Percentiles rank a stretch among this genome's conserved stretches.
phyloP scores from a whole-genome alignment of 2,329 filamentous ascomycete species.

The Calonectria montana region DNA sequence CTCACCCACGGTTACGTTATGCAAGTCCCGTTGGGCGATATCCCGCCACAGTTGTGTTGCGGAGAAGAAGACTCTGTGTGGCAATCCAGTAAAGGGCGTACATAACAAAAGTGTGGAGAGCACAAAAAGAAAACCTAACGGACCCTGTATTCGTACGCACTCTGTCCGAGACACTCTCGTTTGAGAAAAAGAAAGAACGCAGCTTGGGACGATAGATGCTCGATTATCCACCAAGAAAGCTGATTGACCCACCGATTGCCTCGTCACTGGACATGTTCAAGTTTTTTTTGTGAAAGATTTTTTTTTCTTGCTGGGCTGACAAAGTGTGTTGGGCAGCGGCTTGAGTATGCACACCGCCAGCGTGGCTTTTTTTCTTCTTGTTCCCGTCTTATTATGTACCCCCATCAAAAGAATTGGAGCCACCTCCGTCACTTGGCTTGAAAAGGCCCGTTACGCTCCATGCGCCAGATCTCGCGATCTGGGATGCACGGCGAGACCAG shows the following conservation, averaged over 20 bases:
- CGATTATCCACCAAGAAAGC: background rate
- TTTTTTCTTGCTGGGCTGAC: slow-evolving; percentile 5
- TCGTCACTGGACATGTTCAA: background rate
- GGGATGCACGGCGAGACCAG: slow-evolving; percentile 33
- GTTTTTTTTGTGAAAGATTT: slow-evolving; percentile 10
- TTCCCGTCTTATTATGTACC: background rate
- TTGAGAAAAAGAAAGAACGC: background rate
- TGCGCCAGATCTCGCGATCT: slow-evolving; percentile 41
- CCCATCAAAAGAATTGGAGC: slow-evolving; percentile 8
- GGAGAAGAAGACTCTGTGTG: slow-evolving; percentile 23
- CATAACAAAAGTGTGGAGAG: slow-evolving; percentile 7
- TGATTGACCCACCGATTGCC: background rate
- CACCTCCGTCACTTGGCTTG: slow-evolving; percentile 2
- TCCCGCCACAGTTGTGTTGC: slow-evolving; percentile 25
- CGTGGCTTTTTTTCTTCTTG: slow-evolving; percentile 20
- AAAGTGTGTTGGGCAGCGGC: slow-evolving; percentile 5
- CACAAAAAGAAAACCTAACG: background rate
- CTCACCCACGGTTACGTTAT: slow-evolving; percentile 16
- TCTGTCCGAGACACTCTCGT: slow-evolving; percentile 13
- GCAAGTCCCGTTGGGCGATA: slow-evolving; percentile 26
- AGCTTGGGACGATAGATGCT: background rate
- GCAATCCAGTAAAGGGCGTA: slow-evolving; percentile 24
- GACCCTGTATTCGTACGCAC: background rate
- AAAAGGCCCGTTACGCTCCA: slow-evolving; percentile 23
- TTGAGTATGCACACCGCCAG: slow-evolving; percentile 13